Evolutionary conservation across 1,139 yeast genomes (phyloP).

Genomic region (Debaryomyces nepalensis): DNA sequence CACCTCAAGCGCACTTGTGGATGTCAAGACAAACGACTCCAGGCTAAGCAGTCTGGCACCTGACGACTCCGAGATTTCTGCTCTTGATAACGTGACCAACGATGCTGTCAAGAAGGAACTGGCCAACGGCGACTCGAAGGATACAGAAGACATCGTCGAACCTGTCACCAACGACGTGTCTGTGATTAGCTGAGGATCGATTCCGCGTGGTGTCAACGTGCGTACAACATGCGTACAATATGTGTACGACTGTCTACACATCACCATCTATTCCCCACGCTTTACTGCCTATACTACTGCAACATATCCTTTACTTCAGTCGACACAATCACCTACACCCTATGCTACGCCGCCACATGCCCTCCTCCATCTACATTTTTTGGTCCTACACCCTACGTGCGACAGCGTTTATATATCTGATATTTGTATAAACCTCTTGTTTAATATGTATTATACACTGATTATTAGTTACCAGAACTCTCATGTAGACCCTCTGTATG

Average conservation of each 20-base stretch:
- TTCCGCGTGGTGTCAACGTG: too few relatives aligned
- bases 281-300: too few relatives aligned
- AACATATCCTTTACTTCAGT: too few relatives aligned
- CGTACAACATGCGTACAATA: neutral
- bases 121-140: neutral
- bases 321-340: too few relatives aligned
- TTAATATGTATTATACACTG: conserved; percentile 11
- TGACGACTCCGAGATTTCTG: conserved; percentile 43
- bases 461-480: neutral
- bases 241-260: neutral
- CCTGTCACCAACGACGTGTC: conserved; percentile 8
- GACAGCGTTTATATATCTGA: conserved; percentile 4
- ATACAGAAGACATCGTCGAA: conserved; percentile 6
- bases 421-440: conserved; percentile 7
- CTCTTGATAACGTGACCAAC: conserved; percentile 15
- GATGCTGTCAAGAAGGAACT: conserved; percentile 8
- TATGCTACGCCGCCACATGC: too few relatives aligned
- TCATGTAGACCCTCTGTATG: conserved; percentile 1
- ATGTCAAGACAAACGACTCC: conserved; percentile 20
- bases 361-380: neutral
- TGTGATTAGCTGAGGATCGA: conserved; percentile 5
- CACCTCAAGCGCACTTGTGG: neutral
- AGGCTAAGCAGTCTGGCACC: conserved; percentile 13
- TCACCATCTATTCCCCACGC: neutral
- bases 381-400: too few relatives aligned